A percentile compares a stretch with the other conserved stretches of the same genome.
Conservation (phyloP, 768 basidiomycete species). For the Boletellus ananiceps region DNA sequence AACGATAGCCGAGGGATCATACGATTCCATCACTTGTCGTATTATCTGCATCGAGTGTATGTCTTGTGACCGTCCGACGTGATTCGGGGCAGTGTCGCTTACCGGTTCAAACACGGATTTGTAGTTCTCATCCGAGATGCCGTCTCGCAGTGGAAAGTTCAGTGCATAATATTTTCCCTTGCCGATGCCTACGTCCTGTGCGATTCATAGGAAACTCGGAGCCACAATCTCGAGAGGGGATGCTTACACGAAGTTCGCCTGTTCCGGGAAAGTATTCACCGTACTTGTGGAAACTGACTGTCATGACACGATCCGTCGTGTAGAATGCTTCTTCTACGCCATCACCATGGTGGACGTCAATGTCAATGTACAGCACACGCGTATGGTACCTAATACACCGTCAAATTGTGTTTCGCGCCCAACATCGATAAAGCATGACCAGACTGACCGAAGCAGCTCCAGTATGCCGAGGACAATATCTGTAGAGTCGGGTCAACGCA, state of each 20-base stretch:
- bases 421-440: not conserved
- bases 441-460: constrained; percentile 74
- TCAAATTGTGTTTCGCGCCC: not conserved
- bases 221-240: not conserved
- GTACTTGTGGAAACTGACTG: constrained; percentile 96
- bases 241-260: constrained; percentile 83
- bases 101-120: constrained; percentile 95
- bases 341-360: constrained; percentile 98
- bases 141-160: constrained; percentile 93
- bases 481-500: constrained; percentile 29
- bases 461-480: constrained; percentile 97
- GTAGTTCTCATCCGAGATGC: constrained; percentile 93
- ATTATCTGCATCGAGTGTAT: constrained; percentile 62
- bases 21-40: constrained; percentile 88
- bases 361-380: constrained; percentile 95
- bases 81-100: constrained; percentile 25
- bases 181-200: constrained; percentile 84
- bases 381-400: constrained; percentile 67
- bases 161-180: constrained; percentile 93
- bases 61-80: not conserved
- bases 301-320: constrained; percentile 98
- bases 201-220: constrained; percentile 9
- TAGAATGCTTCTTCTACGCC: constrained; percentile 99
- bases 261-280: constrained; percentile 99
- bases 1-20: constrained; percentile 91